These are phyloP conservation scores for Dendrothele bispora DNA, from an alignment of 768 basidiomycete genomes.

Conservation along the genomic window DNA sequence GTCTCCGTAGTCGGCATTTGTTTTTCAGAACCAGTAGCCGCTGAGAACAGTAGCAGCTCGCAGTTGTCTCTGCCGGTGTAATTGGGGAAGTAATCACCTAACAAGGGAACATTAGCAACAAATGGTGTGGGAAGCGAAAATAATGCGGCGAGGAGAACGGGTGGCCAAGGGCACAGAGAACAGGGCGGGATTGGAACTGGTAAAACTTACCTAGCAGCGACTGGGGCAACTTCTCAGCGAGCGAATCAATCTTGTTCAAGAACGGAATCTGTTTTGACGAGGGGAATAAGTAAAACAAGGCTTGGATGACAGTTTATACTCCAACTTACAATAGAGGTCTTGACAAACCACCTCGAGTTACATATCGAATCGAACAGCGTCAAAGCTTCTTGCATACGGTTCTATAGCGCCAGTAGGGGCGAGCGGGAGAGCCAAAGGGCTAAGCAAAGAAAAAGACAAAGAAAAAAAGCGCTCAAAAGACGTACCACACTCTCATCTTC, in stretches of 20 bases:
- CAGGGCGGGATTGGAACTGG: too few relatives aligned
- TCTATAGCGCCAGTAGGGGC: too few relatives aligned
- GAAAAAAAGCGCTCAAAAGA: conserved; percentile 18
- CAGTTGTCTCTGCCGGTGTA: conserved; percentile 84
- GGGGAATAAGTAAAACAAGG: neutral
- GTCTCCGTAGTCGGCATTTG: too few relatives aligned
- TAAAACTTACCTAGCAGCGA: conserved; percentile 83
- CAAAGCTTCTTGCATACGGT: conserved; percentile 96
- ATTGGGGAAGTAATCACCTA: conserved; percentile 85
- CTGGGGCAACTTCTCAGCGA: conserved; percentile 87
- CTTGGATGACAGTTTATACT: too few relatives aligned
- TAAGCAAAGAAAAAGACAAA: neutral
- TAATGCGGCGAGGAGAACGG: conserved; percentile 1
- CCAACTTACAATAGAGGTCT: conserved; percentile 89
- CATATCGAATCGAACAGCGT: conserved; percentile 98
- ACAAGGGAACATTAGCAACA: neutral
- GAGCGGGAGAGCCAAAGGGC: neutral
- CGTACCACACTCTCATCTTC: conserved; percentile 93
- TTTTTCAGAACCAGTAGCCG: too few relatives aligned
- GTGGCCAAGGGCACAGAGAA: conserved; percentile 37
- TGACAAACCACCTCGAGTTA: conserved; percentile 96
- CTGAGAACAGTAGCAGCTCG: too few relatives aligned
- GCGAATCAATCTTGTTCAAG: conserved; percentile 96
- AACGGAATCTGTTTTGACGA: conserved; percentile 79
- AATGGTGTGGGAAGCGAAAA: neutral